Evolutionary conservation across 2,329 filamentous ascomycete genomes (phyloP).

Genomic region (Coccinonectria pachysandricola): DNA sequence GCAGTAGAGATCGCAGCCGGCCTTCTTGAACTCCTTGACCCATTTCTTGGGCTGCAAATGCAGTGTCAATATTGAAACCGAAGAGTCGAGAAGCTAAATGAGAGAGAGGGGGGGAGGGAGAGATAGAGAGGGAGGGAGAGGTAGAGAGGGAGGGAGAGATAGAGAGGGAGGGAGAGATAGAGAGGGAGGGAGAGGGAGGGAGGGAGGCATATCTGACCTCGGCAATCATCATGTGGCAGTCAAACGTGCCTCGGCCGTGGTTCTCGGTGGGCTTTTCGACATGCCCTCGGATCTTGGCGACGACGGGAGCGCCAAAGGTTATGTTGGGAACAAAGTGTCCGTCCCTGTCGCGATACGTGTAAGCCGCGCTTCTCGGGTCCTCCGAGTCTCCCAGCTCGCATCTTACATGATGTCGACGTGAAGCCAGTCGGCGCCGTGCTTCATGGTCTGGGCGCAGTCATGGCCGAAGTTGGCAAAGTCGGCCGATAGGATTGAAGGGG

Average conservation of each 20-base stretch:
- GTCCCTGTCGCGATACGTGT: too few relatives aligned
- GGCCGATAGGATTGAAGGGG: conserved; percentile 93
- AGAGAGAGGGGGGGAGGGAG: too few relatives aligned
- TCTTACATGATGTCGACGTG: conserved; percentile 81
- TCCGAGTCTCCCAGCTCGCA: not conserved
- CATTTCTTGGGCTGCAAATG: conserved; percentile 77
- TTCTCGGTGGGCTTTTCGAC: conserved; percentile 63
- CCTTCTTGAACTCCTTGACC: conserved; percentile 89
- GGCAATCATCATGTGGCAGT: conserved; percentile 99
- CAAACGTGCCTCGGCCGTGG: conserved; percentile 81
- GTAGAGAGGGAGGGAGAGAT: too few relatives aligned
- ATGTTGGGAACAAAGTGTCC: conserved; percentile 98
- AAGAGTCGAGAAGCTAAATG: too few relatives aligned
- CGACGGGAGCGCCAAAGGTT: conserved; percentile 90
- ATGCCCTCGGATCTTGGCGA: conserved; percentile 83
- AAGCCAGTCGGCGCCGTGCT: conserved; percentile 80
- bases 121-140: too few relatives aligned
- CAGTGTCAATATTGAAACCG: not conserved
- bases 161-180: too few relatives aligned
- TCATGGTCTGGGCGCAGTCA: conserved; percentile 79
- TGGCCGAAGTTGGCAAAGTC: conserved; percentile 85
- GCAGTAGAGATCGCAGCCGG: conserved; percentile 97
- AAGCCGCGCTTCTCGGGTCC: too few relatives aligned
- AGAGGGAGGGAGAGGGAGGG: too few relatives aligned
- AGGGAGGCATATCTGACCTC: too few relatives aligned